Percentiles rank a stretch among this genome's conserved stretches.
These are phyloP conservation scores for Naganishia albida DNA, from an alignment of 1,284 basidiomycete genomes.

Conservation along the genomic window DNA sequence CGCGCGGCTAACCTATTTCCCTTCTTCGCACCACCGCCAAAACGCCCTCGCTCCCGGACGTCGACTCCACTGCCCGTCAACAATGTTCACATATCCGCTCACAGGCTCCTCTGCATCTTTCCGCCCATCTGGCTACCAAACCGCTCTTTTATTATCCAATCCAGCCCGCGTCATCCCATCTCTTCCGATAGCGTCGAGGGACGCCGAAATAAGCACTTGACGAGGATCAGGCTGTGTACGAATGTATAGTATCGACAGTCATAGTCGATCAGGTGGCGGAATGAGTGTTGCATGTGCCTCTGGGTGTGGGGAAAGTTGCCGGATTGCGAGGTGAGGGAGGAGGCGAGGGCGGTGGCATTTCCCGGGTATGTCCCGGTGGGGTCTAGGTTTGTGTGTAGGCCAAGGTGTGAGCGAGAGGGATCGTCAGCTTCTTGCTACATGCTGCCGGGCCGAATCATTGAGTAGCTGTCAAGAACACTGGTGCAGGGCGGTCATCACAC, in stretches of 20 bases:
- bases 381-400: conserved; percentile 16
- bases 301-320: conserved; percentile 1
- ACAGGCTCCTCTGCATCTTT: conserved; percentile 12
- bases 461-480: too few species aligned
- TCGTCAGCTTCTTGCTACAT: background rate
- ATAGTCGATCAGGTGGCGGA: conserved; percentile 6
- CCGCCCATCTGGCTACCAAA: conserved; percentile 11
- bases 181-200: background rate
- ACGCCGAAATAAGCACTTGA: background rate
- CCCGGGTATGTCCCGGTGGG: conserved; percentile 3
- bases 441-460: background rate
- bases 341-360: background rate
- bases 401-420: background rate
- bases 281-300: conserved; percentile 11
- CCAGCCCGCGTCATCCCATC: background rate
- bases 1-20: background rate
- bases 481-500: too few species aligned
- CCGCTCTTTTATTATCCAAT: conserved; percentile 1
- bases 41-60: conserved; percentile 1
- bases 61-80: background rate
- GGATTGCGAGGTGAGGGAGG: background rate
- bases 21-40: conserved; percentile 10
- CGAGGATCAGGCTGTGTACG: conserved; percentile 3
- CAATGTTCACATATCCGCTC: background rate
- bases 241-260: conserved; percentile 15